Conservation (phyloP, 257 asterid species). For the Scutellaria galericulata region DNA sequence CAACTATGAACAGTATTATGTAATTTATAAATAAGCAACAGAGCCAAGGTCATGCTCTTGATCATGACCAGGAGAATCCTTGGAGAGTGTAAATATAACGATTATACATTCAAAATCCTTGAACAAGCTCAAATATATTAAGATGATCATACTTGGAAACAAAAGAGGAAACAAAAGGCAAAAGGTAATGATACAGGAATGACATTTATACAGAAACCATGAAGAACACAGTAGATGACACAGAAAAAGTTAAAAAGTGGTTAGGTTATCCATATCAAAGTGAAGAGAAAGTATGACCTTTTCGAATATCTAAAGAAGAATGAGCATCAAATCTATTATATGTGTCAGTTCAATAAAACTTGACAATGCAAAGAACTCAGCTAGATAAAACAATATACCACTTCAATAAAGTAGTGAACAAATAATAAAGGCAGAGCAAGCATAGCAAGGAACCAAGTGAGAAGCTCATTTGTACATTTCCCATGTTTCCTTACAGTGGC, state of each 20-base stretch:
- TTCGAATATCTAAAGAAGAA: not conserved
- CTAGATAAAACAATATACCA: not conserved
- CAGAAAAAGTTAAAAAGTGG: not conserved
- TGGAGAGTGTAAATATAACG: not conserved
- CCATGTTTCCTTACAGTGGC: slow-evolving; percentile 77
- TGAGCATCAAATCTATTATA: not conserved
- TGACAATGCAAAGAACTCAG: slow-evolving; percentile 17
- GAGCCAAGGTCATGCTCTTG: too few species aligned
- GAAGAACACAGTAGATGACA: not conserved
- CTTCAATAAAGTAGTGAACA: not conserved
- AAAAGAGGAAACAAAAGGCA: not conserved
- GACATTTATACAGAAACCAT: not conserved
- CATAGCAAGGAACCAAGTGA: slow-evolving; percentile 11
- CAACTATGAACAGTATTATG: too few species aligned
- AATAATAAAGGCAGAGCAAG: slow-evolving; percentile 15
- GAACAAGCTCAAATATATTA: slow-evolving; percentile 1
- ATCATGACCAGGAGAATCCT: too few species aligned
- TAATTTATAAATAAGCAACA: too few species aligned
- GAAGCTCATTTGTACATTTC: not conserved
- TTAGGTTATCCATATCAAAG: not conserved
- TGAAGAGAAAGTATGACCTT: not conserved
- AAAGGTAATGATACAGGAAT: not conserved
- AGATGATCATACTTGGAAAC: slow-evolving; percentile 5
- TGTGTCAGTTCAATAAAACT: not conserved
- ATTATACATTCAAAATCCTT: not conserved